Conservation (phyloP, 768 basidiomycete genomes). For the Obba rivulosa region DNA sequence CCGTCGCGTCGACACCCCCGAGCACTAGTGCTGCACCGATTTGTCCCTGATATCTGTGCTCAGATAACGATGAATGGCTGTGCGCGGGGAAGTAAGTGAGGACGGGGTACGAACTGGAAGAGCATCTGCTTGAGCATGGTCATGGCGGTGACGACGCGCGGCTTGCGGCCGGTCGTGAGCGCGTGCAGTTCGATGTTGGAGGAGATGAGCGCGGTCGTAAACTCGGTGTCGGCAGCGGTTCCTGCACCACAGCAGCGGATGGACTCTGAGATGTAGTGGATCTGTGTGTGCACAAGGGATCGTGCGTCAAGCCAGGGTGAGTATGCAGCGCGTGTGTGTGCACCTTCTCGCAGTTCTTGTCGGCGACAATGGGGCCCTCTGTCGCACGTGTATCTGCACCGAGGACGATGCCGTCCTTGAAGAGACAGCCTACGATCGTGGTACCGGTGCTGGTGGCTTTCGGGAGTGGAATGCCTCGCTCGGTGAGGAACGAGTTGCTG, state of each 20-base stretch:
- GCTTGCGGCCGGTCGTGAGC: conserved; percentile 85
- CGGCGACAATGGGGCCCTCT: conserved; percentile 88
- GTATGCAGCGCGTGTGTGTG: conserved; percentile 13
- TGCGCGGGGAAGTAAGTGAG: background rate
- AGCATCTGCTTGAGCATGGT: conserved; percentile 98
- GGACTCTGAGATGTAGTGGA: conserved; percentile 92
- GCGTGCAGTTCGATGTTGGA: conserved; percentile 94
- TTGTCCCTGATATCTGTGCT: conserved; percentile 72
- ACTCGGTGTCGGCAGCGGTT: conserved; percentile 98
- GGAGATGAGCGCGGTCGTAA: conserved; percentile 89
- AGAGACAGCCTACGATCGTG: conserved; percentile 95
- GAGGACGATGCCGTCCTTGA: conserved; percentile 86
- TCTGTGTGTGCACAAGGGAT: conserved; percentile 53
- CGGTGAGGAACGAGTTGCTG: conserved; percentile 69
- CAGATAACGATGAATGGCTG: background rate
- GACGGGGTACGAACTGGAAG: conserved; percentile 53
- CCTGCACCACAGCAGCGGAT: conserved; percentile 98
- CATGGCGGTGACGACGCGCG: conserved; percentile 96
- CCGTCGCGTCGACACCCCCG: conserved; percentile 92
- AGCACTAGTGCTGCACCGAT: conserved; percentile 94
- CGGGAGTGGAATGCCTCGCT: conserved; percentile 68
- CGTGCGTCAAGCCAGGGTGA: too few relatives aligned
- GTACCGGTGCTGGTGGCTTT: conserved; percentile 93
- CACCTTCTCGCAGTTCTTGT: conserved; percentile 99
- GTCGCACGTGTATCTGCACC: conserved; percentile 98